Percentiles rank a stretch among this genome's conserved stretches.
Conservation (phyloP, 2,329 filamentous ascomycete genomes). For the Penicillium concentricum region DNA sequence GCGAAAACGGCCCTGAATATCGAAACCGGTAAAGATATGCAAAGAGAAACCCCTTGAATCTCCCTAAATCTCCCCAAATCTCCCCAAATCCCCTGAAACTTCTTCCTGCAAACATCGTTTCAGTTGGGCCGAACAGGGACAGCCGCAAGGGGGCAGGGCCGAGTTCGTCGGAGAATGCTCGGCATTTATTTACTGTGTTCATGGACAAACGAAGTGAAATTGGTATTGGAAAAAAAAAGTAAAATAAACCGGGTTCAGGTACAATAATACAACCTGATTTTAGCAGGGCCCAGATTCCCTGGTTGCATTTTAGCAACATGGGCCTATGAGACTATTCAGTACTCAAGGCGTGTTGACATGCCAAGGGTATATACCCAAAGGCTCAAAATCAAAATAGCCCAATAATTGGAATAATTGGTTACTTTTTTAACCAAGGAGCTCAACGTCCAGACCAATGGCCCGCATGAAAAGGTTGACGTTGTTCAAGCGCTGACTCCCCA, state of each 20-base stretch:
- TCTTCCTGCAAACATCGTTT: background rate
- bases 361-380: background rate
- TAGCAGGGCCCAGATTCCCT: background rate
- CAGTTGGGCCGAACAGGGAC: background rate
- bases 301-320: slow-evolving; percentile 1
- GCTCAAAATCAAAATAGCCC: background rate
- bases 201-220: slow-evolving; percentile 1
- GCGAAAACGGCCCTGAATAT: background rate
- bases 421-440: slow-evolving; percentile 59
- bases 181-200: background rate
- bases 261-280: background rate
- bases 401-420: background rate
- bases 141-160: background rate
- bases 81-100: background rate
- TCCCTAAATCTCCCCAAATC: background rate
- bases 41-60: background rate
- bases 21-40: background rate
- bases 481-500: slow-evolving; percentile 77
- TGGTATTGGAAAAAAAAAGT: slow-evolving; percentile 9
- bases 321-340: background rate
- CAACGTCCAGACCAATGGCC: slow-evolving; percentile 96
- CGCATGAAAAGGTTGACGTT: slow-evolving; percentile 99
- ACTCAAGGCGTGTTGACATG: background rate
- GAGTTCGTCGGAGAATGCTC: background rate
- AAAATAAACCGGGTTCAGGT: slow-evolving; percentile 1